These are phyloP conservation scores for Plasmodium malariae DNA, from an alignment of 169 alveolate species.

Conservation along the genomic window DNA sequence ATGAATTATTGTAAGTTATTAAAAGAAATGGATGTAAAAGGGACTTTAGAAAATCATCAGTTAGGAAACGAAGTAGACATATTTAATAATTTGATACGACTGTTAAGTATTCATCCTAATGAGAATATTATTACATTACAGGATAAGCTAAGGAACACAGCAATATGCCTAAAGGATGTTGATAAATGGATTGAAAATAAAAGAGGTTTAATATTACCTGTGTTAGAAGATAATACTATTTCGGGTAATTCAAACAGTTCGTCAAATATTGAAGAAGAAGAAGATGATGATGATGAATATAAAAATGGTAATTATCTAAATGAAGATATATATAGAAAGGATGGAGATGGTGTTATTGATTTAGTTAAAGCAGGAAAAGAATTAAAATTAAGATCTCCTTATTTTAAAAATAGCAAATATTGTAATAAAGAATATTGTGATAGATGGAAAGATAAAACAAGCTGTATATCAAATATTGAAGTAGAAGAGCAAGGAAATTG, in stretches of 20 bases:
- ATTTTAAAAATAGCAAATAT: slow-evolving; percentile 35
- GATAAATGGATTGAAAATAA: slow-evolving; percentile 41
- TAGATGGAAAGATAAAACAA: slow-evolving; percentile 65
- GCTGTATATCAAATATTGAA: slow-evolving; percentile 59
- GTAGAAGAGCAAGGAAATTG: slow-evolving; percentile 75
- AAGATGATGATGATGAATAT: no score
- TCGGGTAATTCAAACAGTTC: no score
- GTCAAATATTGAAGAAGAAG: not conserved
- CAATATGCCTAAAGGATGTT: slow-evolving; percentile 57
- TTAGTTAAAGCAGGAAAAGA: not conserved
- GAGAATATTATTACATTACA: not conserved
- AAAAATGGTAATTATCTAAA: not conserved
- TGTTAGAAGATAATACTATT: no score
- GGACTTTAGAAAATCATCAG: slow-evolving; percentile 31
- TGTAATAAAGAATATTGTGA: slow-evolving; percentile 41
- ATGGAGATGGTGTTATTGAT: slow-evolving; percentile 23
- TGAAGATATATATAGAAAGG: slow-evolving; percentile 15
- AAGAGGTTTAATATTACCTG: slow-evolving; percentile 44
- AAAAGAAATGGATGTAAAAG: slow-evolving; percentile 41
- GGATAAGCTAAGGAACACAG: slow-evolving; percentile 47
- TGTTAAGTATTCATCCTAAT: slow-evolving; percentile 11
- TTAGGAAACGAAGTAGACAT: slow-evolving; percentile 26
- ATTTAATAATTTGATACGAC: slow-evolving; percentile 27
- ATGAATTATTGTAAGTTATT: slow-evolving; percentile 21
- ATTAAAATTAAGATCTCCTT: slow-evolving; percentile 37